Evolutionary conservation across 768 basidiomycete genomes (phyloP), one percentile per base, ranked within the genome.

Genomic region (Suillus weaverae): DNA sequence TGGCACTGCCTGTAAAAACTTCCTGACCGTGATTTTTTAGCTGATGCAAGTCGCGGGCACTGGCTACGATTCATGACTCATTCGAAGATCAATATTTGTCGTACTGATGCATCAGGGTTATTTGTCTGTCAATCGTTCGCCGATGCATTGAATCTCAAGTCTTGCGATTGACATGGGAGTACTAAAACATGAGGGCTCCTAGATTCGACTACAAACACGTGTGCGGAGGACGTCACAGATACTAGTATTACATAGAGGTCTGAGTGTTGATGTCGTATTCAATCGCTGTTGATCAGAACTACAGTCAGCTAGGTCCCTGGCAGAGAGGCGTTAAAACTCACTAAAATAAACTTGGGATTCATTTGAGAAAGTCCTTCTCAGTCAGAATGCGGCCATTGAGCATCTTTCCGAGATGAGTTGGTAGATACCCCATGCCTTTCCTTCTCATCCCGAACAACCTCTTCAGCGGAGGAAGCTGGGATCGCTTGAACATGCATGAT

Each of bases 341-440:
- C 38, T 30, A 11, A 11, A 2, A 26, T 3, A 26, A 14, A 57
- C 36, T 13, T 22, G 5, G 38, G 16, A 11, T 18, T 39, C 18
- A 39, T 16, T 30, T 16, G 14, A 22, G 36, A 54, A 79, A 77
- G 46, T 79, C 77, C 35, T 66, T 55, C 50, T 68, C 61, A 1
- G 55, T 63, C 48, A 79, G 66, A 18, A 70, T 44, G 22, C 65
- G 72, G 10, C 68, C 77, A 46, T 74, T 62, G 48, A 83, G 56
- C 13, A 82, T 71, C 66, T 76, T 80, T 14, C 82, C 82, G 69
- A 82, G 70, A 63, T 83, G 80, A 3, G 81, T 81, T 33, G 69
- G 63, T n/a, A 64, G 46, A 66, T 74, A 83, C 10, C 70, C 66
- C 70, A 77, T 73, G 0, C 80, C 81, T 63, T 78, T 84, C 63